Conservation (phyloP, 2,329 filamentous ascomycete species). For the Pleurostoma richardsiae region DNA sequence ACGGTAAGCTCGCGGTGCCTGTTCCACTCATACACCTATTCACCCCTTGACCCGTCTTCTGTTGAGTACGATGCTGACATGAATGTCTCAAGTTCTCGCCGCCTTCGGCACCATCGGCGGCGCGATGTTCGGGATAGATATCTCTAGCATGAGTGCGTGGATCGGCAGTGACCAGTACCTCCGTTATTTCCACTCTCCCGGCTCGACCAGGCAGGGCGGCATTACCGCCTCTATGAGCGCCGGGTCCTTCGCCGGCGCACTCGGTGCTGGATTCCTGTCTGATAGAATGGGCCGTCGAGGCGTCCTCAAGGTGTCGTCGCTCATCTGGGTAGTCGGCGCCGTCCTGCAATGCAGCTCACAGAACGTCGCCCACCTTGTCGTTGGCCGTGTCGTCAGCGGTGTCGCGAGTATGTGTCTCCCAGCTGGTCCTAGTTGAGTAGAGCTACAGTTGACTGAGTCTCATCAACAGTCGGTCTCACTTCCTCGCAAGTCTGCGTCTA, state of each 20-base stretch:
- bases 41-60: neutral
- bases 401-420: conserved; percentile 25
- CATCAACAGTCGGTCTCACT: conserved; percentile 62
- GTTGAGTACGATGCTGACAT: neutral
- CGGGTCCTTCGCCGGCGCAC: conserved; percentile 60
- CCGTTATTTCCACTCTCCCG: conserved; percentile 6
- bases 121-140: conserved; percentile 74
- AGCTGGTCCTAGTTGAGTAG: neutral
- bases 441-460: neutral
- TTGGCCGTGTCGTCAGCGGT: conserved; percentile 67
- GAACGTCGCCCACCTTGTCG: conserved; percentile 66
- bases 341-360: conserved; percentile 20
- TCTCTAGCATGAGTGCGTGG: conserved; percentile 67
- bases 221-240: conserved; percentile 72
- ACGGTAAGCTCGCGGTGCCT: neutral
- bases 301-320: conserved; percentile 42
- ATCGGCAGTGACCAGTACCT: conserved; percentile 42
- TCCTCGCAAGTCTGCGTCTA: conserved; percentile 69
- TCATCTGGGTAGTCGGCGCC: conserved; percentile 34
- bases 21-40: neutral
- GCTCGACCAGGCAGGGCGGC: conserved; percentile 53
- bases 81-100: neutral
- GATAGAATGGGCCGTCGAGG: conserved; percentile 44
- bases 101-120: conserved; percentile 42
- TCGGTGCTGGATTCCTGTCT: conserved; percentile 44